Percentiles rank a stretch among this genome's conserved stretches.
These are phyloP conservation scores for Talaromyces sp. DNA, from an alignment of 2,329 filamentous ascomycete genomes.

Conservation along the genomic window DNA sequence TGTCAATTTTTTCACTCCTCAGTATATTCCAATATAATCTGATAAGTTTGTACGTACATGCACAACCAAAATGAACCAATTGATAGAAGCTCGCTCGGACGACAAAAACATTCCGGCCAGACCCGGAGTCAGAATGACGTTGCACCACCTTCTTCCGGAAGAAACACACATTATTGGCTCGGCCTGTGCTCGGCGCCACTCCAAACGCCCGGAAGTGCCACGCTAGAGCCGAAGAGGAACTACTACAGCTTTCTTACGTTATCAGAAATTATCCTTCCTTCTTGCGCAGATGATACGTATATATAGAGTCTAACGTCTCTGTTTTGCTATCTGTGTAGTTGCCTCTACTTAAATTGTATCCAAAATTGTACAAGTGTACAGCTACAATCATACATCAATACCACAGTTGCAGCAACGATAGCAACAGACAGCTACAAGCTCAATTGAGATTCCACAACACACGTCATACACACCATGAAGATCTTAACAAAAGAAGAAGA, in stretches of 20 bases:
- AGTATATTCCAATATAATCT: neutral
- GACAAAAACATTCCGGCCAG: neutral
- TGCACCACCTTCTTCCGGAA: neutral
- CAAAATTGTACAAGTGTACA: no score
- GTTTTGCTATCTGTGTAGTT: no score
- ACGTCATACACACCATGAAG: constrained; percentile 68
- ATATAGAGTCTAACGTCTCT: neutral
- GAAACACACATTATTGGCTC: neutral
- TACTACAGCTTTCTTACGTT: constrained; percentile 6
- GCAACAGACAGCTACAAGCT: neutral
- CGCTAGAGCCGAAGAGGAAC: constrained; percentile 5
- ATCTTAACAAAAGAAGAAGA: constrained; percentile 93
- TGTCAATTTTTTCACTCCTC: neutral
- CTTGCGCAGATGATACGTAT: no score
- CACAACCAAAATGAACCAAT: no score
- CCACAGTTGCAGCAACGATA: neutral
- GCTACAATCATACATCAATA: neutral
- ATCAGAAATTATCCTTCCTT: neutral
- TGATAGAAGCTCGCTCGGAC: neutral
- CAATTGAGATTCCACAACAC: neutral
- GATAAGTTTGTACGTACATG: no score
- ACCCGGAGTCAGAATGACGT: neutral
- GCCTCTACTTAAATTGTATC: no score
- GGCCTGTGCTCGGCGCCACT: neutral
- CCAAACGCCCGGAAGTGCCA: neutral